These are phyloP conservation scores for Parathielavia appendiculata DNA, from an alignment of 495 filamentous ascomycete genomes.

Conservation along the genomic window DNA sequence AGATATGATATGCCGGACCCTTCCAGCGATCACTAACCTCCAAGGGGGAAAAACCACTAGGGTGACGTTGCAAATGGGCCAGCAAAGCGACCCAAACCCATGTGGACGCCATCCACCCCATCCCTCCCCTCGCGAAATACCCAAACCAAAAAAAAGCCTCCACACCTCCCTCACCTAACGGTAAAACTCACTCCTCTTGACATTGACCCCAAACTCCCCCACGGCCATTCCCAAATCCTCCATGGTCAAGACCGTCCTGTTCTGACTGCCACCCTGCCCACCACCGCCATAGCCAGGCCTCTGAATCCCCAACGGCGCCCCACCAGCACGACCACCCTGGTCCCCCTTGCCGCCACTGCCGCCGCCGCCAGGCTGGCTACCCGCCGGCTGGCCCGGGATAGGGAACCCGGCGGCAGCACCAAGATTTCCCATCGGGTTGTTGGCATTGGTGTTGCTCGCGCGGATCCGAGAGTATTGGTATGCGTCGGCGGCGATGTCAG, in stretches of 20 bases:
- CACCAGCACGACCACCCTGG: constrained; percentile 52
- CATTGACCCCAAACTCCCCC: constrained; percentile 92
- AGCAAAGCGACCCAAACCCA: not conserved
- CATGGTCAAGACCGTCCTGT: constrained; percentile 94
- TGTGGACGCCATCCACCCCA: not conserved
- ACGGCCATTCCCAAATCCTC: constrained; percentile 98
- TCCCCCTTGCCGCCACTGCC: constrained; percentile 47
- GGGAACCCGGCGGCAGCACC: constrained; percentile 71
- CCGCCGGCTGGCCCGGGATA: constrained; percentile 53
- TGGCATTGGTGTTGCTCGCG: constrained; percentile 77
- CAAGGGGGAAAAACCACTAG: not conserved
- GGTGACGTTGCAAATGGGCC: not conserved
- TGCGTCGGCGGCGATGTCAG: constrained; percentile 93
- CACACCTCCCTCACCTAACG: constrained; percentile 42
- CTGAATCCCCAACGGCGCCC: constrained; percentile 75
- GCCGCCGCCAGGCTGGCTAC: constrained; percentile 46
- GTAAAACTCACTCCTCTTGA: constrained; percentile 96
- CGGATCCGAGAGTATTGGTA: constrained; percentile 97
- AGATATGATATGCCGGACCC: not conserved
- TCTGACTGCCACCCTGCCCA: constrained; percentile 83
- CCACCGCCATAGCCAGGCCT: constrained; percentile 89
- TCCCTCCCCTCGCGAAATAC: not conserved
- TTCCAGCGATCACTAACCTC: not conserved
- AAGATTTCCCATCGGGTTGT: constrained; percentile 82
- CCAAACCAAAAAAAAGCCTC: not conserved